phyloP scores from a whole-genome alignment of 805 yeast species.

The Aciculoconidium aculeatum region DNA sequence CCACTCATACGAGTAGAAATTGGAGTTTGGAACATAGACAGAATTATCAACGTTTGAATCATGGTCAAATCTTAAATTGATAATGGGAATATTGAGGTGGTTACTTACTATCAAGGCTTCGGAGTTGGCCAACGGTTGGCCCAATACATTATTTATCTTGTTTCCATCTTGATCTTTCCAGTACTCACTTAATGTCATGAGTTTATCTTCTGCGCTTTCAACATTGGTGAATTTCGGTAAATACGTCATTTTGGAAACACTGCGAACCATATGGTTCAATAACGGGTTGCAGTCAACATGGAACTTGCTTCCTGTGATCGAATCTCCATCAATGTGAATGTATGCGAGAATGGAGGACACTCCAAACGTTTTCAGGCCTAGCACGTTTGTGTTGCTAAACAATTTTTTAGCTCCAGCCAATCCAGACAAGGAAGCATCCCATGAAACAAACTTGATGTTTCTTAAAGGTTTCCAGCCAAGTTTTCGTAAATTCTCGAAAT shows the following conservation, averaged over 20 bases:
- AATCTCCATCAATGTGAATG: slow-evolving; percentile 35
- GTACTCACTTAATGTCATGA: slow-evolving; percentile 26
- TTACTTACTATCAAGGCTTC: slow-evolving; percentile 30
- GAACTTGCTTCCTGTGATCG: slow-evolving; percentile 32
- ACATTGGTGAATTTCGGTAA: too few species aligned
- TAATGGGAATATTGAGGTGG: slow-evolving; percentile 22
- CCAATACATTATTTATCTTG: slow-evolving; percentile 27
- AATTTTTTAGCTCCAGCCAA: slow-evolving; percentile 24
- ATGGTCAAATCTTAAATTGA: slow-evolving; percentile 29
- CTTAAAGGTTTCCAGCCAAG: slow-evolving; percentile 41
- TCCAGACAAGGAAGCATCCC: slow-evolving; percentile 35
- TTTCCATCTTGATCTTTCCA: slow-evolving; percentile 31
- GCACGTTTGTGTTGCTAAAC: slow-evolving; percentile 15
- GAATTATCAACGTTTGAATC: slow-evolving; percentile 23
- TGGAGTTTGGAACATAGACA: slow-evolving; percentile 29
- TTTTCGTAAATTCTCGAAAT: slow-evolving; percentile 23
- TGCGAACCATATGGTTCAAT: slow-evolving; percentile 25
- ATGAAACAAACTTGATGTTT: slow-evolving; percentile 32
- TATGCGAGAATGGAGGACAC: slow-evolving; percentile 23
- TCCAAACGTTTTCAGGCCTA: slow-evolving; percentile 13
- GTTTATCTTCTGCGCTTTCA: slow-evolving; percentile 10
- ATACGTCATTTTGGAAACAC: slow-evolving; percentile 24
- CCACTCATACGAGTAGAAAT: slow-evolving; percentile 30
- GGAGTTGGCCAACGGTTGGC: slow-evolving; percentile 16
- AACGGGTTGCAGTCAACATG: slow-evolving; percentile 30